phyloP scores from a whole-genome alignment of 495 filamentous ascomycete genomes.

The Neurospora sp. region DNA sequence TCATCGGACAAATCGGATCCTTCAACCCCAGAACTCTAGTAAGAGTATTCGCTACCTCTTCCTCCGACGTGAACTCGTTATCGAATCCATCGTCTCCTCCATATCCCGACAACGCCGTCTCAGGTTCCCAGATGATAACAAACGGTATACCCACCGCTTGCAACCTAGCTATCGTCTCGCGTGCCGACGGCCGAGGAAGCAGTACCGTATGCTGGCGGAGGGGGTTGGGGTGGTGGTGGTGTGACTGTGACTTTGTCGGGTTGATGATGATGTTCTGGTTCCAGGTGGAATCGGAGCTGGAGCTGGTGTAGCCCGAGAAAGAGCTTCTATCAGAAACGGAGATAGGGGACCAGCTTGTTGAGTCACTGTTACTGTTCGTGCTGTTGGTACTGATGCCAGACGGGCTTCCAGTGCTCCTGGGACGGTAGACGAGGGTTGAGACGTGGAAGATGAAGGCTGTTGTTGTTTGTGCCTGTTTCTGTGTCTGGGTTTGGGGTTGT shows the following conservation, averaged over 20 bases:
- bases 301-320: not conserved
- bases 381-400: not conserved
- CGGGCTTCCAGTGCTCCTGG: not conserved
- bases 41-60: not conserved
- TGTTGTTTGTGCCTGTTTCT: not conserved
- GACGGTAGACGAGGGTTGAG: not conserved
- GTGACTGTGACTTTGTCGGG: too few relatives aligned
- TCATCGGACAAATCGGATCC: not conserved
- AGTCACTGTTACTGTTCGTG: not conserved
- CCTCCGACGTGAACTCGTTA: not conserved
- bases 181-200: not conserved
- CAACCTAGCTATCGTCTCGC: not conserved
- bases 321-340: not conserved
- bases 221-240: too few relatives aligned
- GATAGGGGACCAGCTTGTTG: not conserved
- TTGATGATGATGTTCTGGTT: not conserved
- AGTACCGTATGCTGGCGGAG: too few relatives aligned
- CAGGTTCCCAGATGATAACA: not conserved
- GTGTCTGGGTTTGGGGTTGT: not conserved
- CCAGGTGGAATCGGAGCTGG: not conserved
- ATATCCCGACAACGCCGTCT: not conserved
- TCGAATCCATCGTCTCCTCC: not conserved
- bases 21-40: not conserved
- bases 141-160: not conserved
- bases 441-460: not conserved